These are phyloP conservation scores for Plasmopara viticola DNA, from an alignment of 352 stramenopile genomes.

Conservation along the genomic window DNA sequence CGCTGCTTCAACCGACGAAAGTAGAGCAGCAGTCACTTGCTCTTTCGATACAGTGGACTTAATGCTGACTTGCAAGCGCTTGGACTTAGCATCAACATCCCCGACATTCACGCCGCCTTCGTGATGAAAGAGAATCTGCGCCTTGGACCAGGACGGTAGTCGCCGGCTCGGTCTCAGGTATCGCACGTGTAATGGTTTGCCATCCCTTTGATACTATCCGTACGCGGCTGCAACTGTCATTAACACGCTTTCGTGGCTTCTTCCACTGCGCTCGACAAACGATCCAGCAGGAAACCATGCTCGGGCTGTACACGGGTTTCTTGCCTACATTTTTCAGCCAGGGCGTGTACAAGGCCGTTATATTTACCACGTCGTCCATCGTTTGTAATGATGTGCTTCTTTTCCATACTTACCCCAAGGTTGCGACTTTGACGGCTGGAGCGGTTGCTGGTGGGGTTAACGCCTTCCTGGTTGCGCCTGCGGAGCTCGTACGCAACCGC, in stretches of 20 bases:
- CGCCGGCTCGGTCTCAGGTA: slow-evolving; percentile 72
- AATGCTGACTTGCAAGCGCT: slow-evolving; percentile 82
- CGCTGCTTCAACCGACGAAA: slow-evolving; percentile 74
- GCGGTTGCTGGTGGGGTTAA: slow-evolving; percentile 66
- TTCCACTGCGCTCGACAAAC: slow-evolving; percentile 59
- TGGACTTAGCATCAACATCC: slow-evolving; percentile 92
- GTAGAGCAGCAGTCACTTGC: slow-evolving; percentile 64
- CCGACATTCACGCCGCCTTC: slow-evolving; percentile 94
- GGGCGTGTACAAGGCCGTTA: slow-evolving; percentile 85
- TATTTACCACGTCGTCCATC: slow-evolving; percentile 70
- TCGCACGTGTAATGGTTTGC: slow-evolving; percentile 76
- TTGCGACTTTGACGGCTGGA: slow-evolving; percentile 34
- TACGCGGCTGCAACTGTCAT: slow-evolving; percentile 77
- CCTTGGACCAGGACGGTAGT: slow-evolving; percentile 60
- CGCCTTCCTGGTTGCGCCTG: slow-evolving; percentile 60
- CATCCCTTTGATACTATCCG: slow-evolving; percentile 85
- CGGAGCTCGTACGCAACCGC: slow-evolving; percentile 77
- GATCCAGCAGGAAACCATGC: slow-evolving; percentile 49
- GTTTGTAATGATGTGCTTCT: slow-evolving; percentile 53
- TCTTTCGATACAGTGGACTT: slow-evolving; percentile 61
- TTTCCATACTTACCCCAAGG: slow-evolving; percentile 32
- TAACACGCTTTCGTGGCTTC: slow-evolving; percentile 50
- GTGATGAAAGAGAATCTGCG: slow-evolving; percentile 94
- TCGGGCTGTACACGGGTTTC: slow-evolving; percentile 79
- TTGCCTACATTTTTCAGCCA: slow-evolving; percentile 83